Base-by-base conservation (phyloP, 2,329 filamentous ascomycete genomes). In the Colletotrichum filicis region DNA sequence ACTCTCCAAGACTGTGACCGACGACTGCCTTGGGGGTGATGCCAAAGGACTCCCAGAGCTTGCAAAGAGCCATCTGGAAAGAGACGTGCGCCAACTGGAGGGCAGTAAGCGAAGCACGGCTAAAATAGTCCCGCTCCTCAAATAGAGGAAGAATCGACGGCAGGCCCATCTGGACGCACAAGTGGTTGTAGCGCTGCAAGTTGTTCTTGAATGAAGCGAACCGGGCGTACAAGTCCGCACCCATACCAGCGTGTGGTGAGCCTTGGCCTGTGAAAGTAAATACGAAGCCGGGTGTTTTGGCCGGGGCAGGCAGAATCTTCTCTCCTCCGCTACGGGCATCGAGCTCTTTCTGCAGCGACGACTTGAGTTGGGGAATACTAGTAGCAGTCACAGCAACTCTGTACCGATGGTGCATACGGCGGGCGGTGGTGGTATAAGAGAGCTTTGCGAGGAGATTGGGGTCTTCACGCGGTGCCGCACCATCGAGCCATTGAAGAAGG, bases 1-100 rank as follows among this genome's bases (percentile, higher is more conserved):
- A 94, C 80, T 95, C 92, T 62, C 93, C 93, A 30, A 95, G 83
- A 76, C 91, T 93, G 79, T 91, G 89, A 28, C 89, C 89, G 4
- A 91, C 79, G 1, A 91, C 88, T 3, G 84, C 88, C 12, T 87
- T 85, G 1, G 89, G 89, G 57, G 80, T 82, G 69, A 91, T 82
- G 49, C 88, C 89, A 85, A 87, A 89, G 0, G 86, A 87, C 19
- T 75, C 78, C 89, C 89, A 91, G 1, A 91, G 81, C 56, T 83
- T 85, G 7, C 86, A 86, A 8, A 91, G 81, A 12, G 89, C 89
- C 82, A 90, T 91, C 79, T 91, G 86, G 59, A 89, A 85, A 69
- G 85, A 87, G 46, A 82, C 82, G 19, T 89, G 80, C 1, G 85
- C 87, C 7, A 91, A 83, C 78, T 91, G 89, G 3, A 88, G 82